Base-by-base conservation (phyloP, 495 filamentous ascomycete species). In the Cercophora newfieldiana region DNA sequence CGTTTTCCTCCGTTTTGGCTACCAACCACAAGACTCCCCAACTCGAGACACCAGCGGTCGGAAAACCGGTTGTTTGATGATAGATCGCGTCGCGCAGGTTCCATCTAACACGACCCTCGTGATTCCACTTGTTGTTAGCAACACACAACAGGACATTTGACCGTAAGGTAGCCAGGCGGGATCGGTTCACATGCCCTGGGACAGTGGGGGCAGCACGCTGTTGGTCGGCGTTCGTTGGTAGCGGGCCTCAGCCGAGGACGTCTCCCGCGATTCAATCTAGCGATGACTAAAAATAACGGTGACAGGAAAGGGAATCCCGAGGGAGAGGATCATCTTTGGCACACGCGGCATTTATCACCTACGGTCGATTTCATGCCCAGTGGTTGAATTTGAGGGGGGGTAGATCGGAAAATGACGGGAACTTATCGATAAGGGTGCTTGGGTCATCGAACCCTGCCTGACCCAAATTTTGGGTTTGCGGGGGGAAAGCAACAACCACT, bases 211-310 rank as follows among this genome's bases (percentile, higher is more conserved):
- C 16, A 53, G 21, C 50, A n/a, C 8, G 6, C 19, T 7, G 6
- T 2, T 53, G 6, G 21, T 19, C 50, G 22, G 19, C 21, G 10
- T 53, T 53, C 7, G 21, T 53, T 26, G 50, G 50, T 22, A 24
- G 25, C 50, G 50, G 12, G 16, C 6, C 21, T n/a, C 21, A 24
- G 21, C 50, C 2, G 50, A 24, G 50, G 10, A 2, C 8, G n/a
- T 7, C 16, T 2, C 24, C 18, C 22, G 8, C 55, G 55, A n/a
- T 31, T 58, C 26, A 33, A 29, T 30, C 26, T 21, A 19, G 58
- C 58, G 55, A 58, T 60, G 33, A 60, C 58, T 60, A 60, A 60
- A 60, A 60, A 60, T 60, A 60, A 60, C 58, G 58, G 58, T 44
- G 33, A 37, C 25, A 4, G 14, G 21, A 44, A 60, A 47, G 4